These are phyloP conservation scores for Knoxdaviesia proteae DNA, from an alignment of 2,329 filamentous ascomycete species.

Conservation along the genomic window DNA sequence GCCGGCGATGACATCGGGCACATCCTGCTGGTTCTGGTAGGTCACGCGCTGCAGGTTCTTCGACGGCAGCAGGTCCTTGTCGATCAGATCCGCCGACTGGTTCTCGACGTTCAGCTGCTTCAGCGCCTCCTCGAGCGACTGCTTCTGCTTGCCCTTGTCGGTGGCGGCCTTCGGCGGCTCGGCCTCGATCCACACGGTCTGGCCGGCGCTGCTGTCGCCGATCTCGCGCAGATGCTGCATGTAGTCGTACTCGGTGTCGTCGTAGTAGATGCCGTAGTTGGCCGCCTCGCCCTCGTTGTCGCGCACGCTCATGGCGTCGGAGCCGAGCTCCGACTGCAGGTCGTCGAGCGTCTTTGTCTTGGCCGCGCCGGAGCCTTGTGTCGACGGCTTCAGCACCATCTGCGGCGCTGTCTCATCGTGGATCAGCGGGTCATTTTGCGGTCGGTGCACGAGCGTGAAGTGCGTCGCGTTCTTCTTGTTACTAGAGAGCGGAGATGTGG, in stretches of 20 bases:
- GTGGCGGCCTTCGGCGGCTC: conserved; percentile 37
- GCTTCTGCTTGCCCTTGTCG: conserved; percentile 53
- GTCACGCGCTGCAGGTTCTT: conserved; percentile 58
- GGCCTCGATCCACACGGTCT: conserved; percentile 69
- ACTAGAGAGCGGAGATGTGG: conserved; percentile 16
- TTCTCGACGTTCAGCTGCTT: conserved; percentile 36
- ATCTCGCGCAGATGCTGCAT: conserved; percentile 97
- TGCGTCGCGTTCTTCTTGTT: conserved; percentile 85
- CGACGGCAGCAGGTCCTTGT: conserved; percentile 56
- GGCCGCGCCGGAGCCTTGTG: conserved; percentile 11
- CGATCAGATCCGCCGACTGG: conserved; percentile 36
- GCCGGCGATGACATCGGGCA: conserved; percentile 77
- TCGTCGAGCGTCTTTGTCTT: conserved; percentile 52
- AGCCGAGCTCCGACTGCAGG: conserved; percentile 54
- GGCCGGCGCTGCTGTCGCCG: conserved; percentile 43
- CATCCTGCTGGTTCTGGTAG: conserved; percentile 82
- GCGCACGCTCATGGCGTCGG: conserved; percentile 43
- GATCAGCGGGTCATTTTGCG: conserved; percentile 92
- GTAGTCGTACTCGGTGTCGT: conserved; percentile 93
- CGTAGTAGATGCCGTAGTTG: conserved; percentile 80
- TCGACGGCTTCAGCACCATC: conserved; percentile 63
- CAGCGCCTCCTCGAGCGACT: conserved; percentile 66
- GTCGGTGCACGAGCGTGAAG: conserved; percentile 85
- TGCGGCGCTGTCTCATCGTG: conserved; percentile 76
- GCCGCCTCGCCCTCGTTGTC: conserved; percentile 93